phyloP scores from a whole-genome alignment of 2,329 filamentous ascomycete genomes.

The Fusarium falciforme region DNA sequence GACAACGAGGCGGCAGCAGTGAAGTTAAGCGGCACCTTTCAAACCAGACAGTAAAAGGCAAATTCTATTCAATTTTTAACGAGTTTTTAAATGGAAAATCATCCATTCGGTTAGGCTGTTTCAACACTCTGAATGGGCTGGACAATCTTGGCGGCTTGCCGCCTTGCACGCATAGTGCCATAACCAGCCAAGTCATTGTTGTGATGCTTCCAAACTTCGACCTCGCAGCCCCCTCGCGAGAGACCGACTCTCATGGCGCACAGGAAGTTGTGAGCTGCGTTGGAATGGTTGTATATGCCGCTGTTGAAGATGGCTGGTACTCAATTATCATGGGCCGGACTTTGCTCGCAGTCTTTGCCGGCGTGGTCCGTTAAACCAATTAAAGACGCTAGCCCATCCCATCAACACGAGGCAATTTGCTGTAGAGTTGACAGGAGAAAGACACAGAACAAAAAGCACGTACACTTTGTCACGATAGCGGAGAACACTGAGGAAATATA shows the following conservation, averaged over 20 bases:
- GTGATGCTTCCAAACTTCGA: conserved; percentile 92
- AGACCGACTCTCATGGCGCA: conserved; percentile 91
- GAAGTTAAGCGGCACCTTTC: not conserved
- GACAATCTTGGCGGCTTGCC: conserved; percentile 84
- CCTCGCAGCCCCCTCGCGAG: conserved; percentile 86
- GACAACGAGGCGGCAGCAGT: not conserved
- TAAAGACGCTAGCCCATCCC: no score
- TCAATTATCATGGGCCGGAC: no score
- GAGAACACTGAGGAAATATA: no score
- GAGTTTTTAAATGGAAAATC: not conserved
- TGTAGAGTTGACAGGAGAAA: no score
- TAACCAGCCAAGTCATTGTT: conserved; percentile 84
- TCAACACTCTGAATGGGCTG: conserved; percentile 85
- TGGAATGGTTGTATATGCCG: conserved; percentile 89
- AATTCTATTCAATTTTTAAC: not conserved
- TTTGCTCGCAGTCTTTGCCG: no score
- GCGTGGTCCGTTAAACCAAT: no score
- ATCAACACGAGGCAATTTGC: no score
- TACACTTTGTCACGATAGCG: no score
- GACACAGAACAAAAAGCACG: no score
- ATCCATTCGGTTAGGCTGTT: conserved; percentile 69
- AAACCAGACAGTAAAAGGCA: not conserved
- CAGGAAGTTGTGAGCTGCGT: conserved; percentile 88
- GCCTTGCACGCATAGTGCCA: conserved; percentile 85
- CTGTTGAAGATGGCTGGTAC: conserved; percentile 81